Percentiles rank a stretch among this genome's conserved stretches.
Evolutionary conservation across 768 basidiomycete species (phyloP).

Genomic region (Lanmaoa pseudosensibilis): DNA sequence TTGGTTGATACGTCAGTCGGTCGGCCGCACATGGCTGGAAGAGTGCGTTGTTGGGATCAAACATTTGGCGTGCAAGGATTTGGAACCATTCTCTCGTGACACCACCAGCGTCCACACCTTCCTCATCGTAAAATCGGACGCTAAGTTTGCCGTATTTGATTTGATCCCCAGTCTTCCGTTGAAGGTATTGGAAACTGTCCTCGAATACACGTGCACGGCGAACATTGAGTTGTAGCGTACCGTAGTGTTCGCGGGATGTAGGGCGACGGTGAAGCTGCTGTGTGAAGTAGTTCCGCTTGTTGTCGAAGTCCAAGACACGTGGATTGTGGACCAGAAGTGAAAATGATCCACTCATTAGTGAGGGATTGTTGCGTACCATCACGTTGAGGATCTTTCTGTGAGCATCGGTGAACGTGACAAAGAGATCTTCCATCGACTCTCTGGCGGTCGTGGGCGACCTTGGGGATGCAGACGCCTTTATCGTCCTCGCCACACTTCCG

Average conservation of each 20-base stretch:
- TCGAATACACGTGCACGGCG: constrained; percentile 92
- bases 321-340: constrained; percentile 94
- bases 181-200: constrained; percentile 92
- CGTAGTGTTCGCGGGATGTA: constrained; percentile 75
- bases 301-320: constrained; percentile 97
- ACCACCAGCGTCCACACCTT: constrained; percentile 97
- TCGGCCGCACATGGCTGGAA: constrained; percentile 99
- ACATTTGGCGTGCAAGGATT: constrained; percentile 97
- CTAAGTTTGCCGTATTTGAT: constrained; percentile 98
- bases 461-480: constrained; percentile 70
- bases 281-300: constrained; percentile 95
- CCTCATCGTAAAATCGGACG: constrained; percentile 94
- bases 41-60: constrained; percentile 96
- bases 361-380: constrained; percentile 98
- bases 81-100: constrained; percentile 99
- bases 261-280: constrained; percentile 89
- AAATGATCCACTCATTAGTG: constrained; percentile 97
- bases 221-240: constrained; percentile 84
- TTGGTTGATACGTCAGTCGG: constrained; percentile 92
- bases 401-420: constrained; percentile 88
- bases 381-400: constrained; percentile 93
- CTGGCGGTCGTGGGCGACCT: constrained; percentile 63
- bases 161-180: constrained; percentile 88
- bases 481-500: constrained; percentile 44
- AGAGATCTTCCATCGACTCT: constrained; percentile 87